phyloP scores from a whole-genome alignment of 805 yeast species.

The Lipomyces sp. region DNA sequence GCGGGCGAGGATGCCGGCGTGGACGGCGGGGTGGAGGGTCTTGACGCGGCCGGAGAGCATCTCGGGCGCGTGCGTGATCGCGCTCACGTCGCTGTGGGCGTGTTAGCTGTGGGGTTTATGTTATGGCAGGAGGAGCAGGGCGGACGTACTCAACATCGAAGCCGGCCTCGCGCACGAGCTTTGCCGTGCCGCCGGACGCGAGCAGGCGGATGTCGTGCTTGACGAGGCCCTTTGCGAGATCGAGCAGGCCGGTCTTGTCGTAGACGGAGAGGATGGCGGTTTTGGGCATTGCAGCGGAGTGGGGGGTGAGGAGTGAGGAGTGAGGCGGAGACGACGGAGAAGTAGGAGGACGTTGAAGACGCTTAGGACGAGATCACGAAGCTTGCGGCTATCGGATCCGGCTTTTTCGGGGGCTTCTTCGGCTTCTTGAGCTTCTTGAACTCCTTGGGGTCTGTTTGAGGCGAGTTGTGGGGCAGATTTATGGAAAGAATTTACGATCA shows the following conservation, averaged over 20 bases:
- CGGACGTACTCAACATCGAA: constrained; percentile 73
- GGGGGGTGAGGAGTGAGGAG: background rate
- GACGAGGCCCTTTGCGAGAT: constrained; percentile 90
- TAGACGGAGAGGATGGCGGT: constrained; percentile 96
- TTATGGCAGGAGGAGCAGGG: background rate
- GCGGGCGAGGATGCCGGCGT: constrained; percentile 93
- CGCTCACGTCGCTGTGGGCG: constrained; percentile 61
- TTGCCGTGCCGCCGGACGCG: constrained; percentile 98
- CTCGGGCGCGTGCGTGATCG: constrained; percentile 97
- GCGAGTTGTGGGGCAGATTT: too few relatives aligned
- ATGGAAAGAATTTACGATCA: too few relatives aligned
- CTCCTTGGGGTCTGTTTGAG: too few relatives aligned
- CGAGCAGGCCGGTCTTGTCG: constrained; percentile 94
- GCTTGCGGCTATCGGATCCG: too few relatives aligned
- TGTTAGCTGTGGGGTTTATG: background rate
- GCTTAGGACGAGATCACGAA: too few relatives aligned
- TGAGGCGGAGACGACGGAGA: background rate
- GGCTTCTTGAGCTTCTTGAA: too few relatives aligned
- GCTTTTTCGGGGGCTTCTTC: too few relatives aligned
- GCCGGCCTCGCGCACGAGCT: constrained; percentile 91
- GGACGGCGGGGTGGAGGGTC: constrained; percentile 98
- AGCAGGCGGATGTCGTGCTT: constrained; percentile 85
- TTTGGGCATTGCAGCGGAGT: constrained; percentile 40
- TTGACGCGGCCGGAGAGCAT: constrained; percentile 98
- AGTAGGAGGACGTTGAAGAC: too few relatives aligned